Conservation (phyloP, 2,329 filamentous ascomycete genomes). For the Penicillium psychrosexuale region DNA sequence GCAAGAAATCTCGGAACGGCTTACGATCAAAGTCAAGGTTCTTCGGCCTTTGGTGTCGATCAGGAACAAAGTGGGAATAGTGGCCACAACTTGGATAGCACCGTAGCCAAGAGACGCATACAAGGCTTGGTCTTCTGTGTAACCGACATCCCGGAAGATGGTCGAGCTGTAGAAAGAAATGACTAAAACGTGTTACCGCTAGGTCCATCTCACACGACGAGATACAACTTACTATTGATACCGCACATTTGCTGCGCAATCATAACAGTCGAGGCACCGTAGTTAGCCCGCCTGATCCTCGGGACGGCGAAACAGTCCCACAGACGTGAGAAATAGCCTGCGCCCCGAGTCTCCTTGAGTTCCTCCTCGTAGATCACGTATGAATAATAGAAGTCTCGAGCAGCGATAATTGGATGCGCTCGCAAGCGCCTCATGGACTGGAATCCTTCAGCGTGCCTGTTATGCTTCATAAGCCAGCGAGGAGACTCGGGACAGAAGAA, state of each 20-base stretch:
- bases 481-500: conserved; percentile 30
- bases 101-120: conserved; percentile 63
- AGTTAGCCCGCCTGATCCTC: conserved; percentile 57
- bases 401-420: conserved; percentile 42
- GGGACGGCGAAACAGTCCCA: conserved; percentile 47
- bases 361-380: conserved; percentile 51
- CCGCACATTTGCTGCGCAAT: conserved; percentile 68
- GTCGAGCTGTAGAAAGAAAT: conserved; percentile 72
- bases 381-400: conserved; percentile 61
- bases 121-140: conserved; percentile 53
- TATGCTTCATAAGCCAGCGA: conserved; percentile 27
- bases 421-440: conserved; percentile 20
- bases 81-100: conserved; percentile 60
- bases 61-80: conserved; percentile 60
- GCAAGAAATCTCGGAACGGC: not conserved
- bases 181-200: conserved; percentile 30
- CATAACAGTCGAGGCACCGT: conserved; percentile 77
- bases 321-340: conserved; percentile 60
- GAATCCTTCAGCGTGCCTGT: conserved; percentile 13
- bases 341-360: conserved; percentile 38
- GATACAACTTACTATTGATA: conserved; percentile 31
- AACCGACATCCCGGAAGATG: conserved; percentile 53
- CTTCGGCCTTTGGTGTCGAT: conserved; percentile 66
- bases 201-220: conserved; percentile 43
- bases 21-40: conserved; percentile 40